phyloP scores from a whole-genome alignment of 108 stramenopile species.

The Skeletonema tropicum region DNA sequence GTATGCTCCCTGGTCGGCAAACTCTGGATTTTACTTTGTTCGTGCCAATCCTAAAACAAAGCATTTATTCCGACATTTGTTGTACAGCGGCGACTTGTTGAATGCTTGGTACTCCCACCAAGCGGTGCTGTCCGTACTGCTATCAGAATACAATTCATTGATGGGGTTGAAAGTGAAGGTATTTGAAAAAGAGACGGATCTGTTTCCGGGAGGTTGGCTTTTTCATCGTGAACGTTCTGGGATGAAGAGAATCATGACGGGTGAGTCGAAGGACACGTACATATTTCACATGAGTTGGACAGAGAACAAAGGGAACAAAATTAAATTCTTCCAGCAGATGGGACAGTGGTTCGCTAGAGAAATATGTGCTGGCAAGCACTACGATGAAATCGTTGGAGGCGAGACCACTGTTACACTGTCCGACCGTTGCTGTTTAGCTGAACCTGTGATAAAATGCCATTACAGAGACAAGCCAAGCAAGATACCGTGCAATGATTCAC shows the following conservation, averaged over 20 bases:
- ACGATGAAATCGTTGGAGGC: background rate
- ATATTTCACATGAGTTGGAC: constrained; percentile 90
- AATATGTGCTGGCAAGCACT: constrained; percentile 48
- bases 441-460: constrained; percentile 48
- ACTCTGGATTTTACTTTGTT: constrained; percentile 90
- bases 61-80: constrained; percentile 60
- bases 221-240: constrained; percentile 45
- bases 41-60: constrained; percentile 58
- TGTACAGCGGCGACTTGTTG: constrained; percentile 66
- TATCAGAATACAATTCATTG: constrained; percentile 70
- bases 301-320: constrained; percentile 79
- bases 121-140: constrained; percentile 58
- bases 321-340: constrained; percentile 75
- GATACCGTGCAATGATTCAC: constrained; percentile 39
- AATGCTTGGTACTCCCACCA: constrained; percentile 69
- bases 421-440: constrained; percentile 32
- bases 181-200: constrained; percentile 55
- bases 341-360: constrained; percentile 78
- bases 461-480: constrained; percentile 60
- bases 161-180: constrained; percentile 80
- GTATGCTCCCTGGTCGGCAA: constrained; percentile 71
- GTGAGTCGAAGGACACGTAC: constrained; percentile 20
- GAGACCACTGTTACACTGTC: background rate
- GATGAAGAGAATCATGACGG: constrained; percentile 55
- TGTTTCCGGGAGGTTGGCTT: constrained; percentile 59